These are phyloP conservation scores for Spathaspora girioi DNA, from an alignment of 805 yeast genomes.

Conservation along the genomic window DNA sequence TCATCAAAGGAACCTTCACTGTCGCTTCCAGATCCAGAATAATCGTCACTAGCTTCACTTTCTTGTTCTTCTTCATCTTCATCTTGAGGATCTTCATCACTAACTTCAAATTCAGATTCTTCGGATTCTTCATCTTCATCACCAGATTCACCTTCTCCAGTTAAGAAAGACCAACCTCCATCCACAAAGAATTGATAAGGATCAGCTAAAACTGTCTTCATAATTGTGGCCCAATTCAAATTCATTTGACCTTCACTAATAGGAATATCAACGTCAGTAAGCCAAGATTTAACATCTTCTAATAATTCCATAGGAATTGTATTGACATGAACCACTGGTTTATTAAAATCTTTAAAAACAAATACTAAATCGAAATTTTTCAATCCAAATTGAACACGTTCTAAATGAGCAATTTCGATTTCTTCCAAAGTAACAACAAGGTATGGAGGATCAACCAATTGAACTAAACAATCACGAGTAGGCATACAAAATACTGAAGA, in stretches of 20 bases:
- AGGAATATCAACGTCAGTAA: constrained; percentile 96
- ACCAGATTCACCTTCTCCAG: constrained; percentile 74
- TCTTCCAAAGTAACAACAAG: constrained; percentile 87
- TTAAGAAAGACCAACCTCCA: constrained; percentile 96
- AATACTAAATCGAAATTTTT: constrained; percentile 97
- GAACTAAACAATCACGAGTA: constrained; percentile 93
- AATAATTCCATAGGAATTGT: constrained; percentile 90
- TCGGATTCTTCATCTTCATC: constrained; percentile 60
- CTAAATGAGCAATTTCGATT: constrained; percentile 91
- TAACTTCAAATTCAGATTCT: constrained; percentile 67
- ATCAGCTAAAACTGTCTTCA: constrained; percentile 89
- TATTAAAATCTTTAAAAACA: constrained; percentile 85
- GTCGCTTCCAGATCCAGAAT: constrained; percentile 34
- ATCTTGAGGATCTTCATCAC: constrained; percentile 58
- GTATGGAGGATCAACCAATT: constrained; percentile 92
- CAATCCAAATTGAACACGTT: constrained; percentile 95
- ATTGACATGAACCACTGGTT: constrained; percentile 87
- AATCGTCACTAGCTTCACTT: constrained; percentile 33
- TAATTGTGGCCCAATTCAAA: constrained; percentile 91
- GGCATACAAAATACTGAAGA: constrained; percentile 95
- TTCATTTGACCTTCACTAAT: constrained; percentile 92
- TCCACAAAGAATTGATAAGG: constrained; percentile 90
- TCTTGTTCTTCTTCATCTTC: constrained; percentile 59
- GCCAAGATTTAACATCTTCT: constrained; percentile 93
- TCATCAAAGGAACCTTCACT: constrained; percentile 36